These are phyloP conservation scores for Colletotrichum camelliae DNA, from an alignment of 2,329 filamentous ascomycete genomes.

Conservation along the genomic window DNA sequence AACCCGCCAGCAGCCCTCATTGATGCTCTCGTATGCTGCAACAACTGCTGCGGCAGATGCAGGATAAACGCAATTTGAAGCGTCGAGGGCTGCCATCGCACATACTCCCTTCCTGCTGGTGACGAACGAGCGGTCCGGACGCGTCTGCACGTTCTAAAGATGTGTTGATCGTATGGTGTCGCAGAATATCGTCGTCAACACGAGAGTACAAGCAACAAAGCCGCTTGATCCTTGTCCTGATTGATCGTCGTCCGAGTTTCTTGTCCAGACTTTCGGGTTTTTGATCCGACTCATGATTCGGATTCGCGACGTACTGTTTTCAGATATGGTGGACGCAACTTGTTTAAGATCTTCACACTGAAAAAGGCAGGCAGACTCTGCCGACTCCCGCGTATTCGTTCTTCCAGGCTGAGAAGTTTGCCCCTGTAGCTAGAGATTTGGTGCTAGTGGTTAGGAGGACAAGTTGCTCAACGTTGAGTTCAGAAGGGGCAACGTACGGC, in stretches of 20 bases:
- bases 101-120: background rate
- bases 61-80: background rate
- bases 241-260: background rate
- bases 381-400: background rate
- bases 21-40: background rate
- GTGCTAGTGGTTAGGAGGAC: too few relatives aligned
- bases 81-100: background rate
- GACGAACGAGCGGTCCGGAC: background rate
- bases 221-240: background rate
- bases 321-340: background rate
- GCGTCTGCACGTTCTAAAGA: background rate
- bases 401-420: background rate
- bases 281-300: background rate
- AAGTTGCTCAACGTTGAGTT: background rate
- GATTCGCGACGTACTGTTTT: background rate
- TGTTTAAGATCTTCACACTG: background rate
- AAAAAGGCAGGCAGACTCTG: background rate
- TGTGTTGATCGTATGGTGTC: background rate
- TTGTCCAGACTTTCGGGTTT: background rate
- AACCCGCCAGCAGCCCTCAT: rapidly evolving
- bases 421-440: background rate
- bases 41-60: background rate
- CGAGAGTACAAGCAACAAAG: background rate
- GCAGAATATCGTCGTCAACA: background rate
- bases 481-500: background rate